Evolutionary conservation across 192 early-diverging fungal species (phyloP).

Genomic region (Backusella tuberculispora): DNA sequence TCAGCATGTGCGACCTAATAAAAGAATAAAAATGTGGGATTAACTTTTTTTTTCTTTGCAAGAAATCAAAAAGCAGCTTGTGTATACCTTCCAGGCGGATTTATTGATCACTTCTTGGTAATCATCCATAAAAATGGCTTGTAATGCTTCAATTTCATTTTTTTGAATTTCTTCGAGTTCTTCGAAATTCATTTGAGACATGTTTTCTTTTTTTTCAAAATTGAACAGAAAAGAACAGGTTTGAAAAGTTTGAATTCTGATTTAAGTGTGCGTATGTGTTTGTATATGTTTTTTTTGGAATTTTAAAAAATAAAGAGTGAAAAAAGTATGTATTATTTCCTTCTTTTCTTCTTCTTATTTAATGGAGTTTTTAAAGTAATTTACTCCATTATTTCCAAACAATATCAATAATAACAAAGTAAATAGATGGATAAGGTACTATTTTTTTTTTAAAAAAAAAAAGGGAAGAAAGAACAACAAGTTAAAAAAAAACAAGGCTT

Average conservation of each 20-base stretch:
- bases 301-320: slow-evolving; percentile 14
- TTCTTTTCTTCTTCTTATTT: slow-evolving; percentile 11
- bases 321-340: background rate
- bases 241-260: too few relatives aligned
- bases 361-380: background rate
- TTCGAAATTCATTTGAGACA: slow-evolving; percentile 40
- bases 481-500: background rate
- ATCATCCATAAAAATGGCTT: slow-evolving; percentile 68
- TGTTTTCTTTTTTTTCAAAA: slow-evolving; percentile 2
- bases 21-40: background rate
- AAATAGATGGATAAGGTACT: background rate
- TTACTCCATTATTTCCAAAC: slow-evolving; percentile 9
- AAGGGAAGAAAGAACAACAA: background rate
- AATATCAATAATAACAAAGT: background rate
- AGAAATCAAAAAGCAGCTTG: background rate
- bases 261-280: too few relatives aligned
- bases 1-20: slow-evolving; percentile 44
- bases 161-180: slow-evolving; percentile 65
- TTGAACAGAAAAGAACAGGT: background rate
- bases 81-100: slow-evolving; percentile 56
- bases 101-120: slow-evolving; percentile 49
- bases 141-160: slow-evolving; percentile 73
- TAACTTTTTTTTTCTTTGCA: background rate
- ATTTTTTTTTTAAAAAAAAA: background rate
- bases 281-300: background rate